Conservation (phyloP, 2,329 filamentous ascomycete genomes). For the Allantophomopsis lycopodina region DNA sequence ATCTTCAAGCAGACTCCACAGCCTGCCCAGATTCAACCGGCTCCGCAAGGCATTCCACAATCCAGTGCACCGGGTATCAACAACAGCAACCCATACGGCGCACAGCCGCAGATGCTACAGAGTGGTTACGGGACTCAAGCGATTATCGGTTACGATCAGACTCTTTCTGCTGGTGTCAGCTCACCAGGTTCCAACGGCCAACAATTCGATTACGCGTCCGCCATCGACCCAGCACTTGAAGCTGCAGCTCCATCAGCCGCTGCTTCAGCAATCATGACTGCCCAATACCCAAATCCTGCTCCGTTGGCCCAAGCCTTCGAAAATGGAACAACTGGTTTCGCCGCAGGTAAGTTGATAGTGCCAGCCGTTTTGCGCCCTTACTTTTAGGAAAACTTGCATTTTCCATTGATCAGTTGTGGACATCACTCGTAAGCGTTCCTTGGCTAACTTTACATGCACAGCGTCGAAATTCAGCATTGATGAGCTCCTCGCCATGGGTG, state of each 20-base stretch:
- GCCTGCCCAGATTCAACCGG: constrained; percentile 60
- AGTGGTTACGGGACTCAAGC: constrained; percentile 22
- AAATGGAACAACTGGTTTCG: too few relatives aligned
- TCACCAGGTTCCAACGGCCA: constrained; percentile 27
- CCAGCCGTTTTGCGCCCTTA: constrained; percentile 24
- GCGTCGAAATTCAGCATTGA: constrained; percentile 58
- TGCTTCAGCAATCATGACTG: background rate
- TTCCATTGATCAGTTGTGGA: constrained; percentile 17
- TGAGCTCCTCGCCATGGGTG: constrained; percentile 53
- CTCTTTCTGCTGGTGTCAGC: constrained; percentile 24
- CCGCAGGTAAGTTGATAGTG: constrained; percentile 9
- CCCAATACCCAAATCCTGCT: too few relatives aligned
- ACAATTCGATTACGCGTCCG: constrained; percentile 40
- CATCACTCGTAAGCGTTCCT: constrained; percentile 17
- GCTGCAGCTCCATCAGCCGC: constrained; percentile 19
- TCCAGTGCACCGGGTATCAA: constrained; percentile 11
- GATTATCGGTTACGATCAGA: constrained; percentile 16
- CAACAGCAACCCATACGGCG: constrained; percentile 27
- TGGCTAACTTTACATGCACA: constrained; percentile 30
- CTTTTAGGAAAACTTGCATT: constrained; percentile 38
- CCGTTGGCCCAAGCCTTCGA: too few relatives aligned
- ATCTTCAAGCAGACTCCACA: constrained; percentile 63
- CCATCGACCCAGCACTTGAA: constrained; percentile 56
- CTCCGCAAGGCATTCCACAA: constrained; percentile 31
- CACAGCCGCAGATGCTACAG: constrained; percentile 28